Conservation (phyloP, 345 rosid genomes). For the Dimocarpus longan region DNA sequence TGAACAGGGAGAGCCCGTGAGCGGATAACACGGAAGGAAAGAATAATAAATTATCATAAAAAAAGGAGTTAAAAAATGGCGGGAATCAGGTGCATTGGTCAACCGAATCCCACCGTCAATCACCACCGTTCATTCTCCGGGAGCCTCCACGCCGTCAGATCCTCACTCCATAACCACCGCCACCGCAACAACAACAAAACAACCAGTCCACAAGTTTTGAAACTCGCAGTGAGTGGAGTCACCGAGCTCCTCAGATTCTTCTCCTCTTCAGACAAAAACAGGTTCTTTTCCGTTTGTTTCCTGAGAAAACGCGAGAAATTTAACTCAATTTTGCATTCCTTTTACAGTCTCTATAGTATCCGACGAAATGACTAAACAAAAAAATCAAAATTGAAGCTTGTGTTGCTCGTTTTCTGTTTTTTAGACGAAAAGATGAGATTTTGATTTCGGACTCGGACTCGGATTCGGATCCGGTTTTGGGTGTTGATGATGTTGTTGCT, state of each 20-base stretch:
- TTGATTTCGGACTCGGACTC: constrained; percentile 44
- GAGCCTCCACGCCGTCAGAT: constrained; percentile 39
- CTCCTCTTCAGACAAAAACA: constrained; percentile 37
- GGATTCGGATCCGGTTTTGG: constrained; percentile 23
- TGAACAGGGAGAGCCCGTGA: too few species aligned
- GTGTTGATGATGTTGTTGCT: constrained; percentile 56
- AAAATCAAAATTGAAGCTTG: neutral
- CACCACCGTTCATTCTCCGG: constrained; percentile 24
- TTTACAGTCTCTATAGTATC: neutral
- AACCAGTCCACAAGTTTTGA: constrained; percentile 50
- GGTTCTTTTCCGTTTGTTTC: constrained; percentile 36
- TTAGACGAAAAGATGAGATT: constrained; percentile 34
- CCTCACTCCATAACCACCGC: constrained; percentile 32
- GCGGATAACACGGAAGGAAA: neutral
- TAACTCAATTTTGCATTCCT: neutral
- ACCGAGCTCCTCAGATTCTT: constrained; percentile 70
- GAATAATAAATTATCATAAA: neutral
- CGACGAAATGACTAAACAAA: neutral
- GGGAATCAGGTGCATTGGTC: constrained; percentile 29
- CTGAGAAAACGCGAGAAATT: constrained; percentile 3
- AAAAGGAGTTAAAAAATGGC: constrained; percentile 35
- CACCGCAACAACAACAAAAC: constrained; percentile 7
- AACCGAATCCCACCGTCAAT: constrained; percentile 16
- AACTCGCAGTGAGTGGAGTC: constrained; percentile 70
- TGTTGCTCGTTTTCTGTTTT: neutral